Percentiles rank a stretch among this genome's conserved stretches.
phyloP scores from a whole-genome alignment of 495 filamentous ascomycete species.

The Xylaria curta region DNA sequence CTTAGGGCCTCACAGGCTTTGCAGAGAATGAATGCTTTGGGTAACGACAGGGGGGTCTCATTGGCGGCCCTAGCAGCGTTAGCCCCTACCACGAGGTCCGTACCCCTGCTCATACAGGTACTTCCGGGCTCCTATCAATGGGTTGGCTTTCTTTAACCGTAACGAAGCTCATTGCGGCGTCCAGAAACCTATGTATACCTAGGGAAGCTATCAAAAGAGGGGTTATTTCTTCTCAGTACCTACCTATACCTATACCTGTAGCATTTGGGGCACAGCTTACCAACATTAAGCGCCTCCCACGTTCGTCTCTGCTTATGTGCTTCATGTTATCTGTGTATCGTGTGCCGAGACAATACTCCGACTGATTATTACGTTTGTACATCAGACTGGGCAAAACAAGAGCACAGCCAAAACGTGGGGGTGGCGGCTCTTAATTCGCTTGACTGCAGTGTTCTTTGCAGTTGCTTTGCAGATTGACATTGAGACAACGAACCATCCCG shows the following conservation, averaged over 20 bases:
- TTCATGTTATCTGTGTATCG: constrained; percentile 4
- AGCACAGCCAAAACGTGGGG: constrained; percentile 12
- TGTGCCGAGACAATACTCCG: background rate
- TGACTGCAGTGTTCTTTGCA: constrained; percentile 12
- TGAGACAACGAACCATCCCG: constrained; percentile 17
- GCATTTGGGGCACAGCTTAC: background rate
- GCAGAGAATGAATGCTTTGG: constrained; percentile 25
- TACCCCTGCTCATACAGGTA: background rate
- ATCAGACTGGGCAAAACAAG: background rate
- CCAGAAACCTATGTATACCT: background rate
- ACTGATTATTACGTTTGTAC: background rate
- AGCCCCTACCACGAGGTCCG: constrained; percentile 15
- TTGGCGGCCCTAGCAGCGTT: constrained; percentile 30
- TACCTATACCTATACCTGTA: background rate
- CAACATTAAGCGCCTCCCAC: background rate
- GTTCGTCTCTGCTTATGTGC: background rate
- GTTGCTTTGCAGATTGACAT: constrained; percentile 21
- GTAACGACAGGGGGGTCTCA: constrained; percentile 25
- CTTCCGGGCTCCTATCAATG: background rate
- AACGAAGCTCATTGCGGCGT: background rate
- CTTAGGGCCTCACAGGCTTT: constrained; percentile 37
- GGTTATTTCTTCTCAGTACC: background rate
- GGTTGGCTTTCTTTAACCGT: constrained; percentile 5
- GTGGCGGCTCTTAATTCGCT: constrained; percentile 16
- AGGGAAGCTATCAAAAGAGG: constrained; percentile 3